Evolutionary conservation across 768 basidiomycete genomes (phyloP), one percentile per base, ranked within the genome.

Genomic region (Tylopilus sp.): DNA sequence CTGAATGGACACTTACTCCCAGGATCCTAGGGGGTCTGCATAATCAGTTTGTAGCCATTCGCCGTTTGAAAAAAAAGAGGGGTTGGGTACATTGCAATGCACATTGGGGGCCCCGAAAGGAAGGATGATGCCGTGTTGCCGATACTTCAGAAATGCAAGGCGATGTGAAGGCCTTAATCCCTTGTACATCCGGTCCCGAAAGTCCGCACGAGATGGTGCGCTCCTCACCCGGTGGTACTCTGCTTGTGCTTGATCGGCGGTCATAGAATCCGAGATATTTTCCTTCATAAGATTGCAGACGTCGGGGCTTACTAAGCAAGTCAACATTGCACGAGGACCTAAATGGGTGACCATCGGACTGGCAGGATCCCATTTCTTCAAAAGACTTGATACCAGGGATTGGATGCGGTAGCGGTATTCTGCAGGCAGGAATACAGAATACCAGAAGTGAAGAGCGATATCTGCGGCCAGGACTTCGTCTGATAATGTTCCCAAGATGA

Each of bases 371-470:
- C 44, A 21, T 12, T 51, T 41, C 48, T 52, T 56, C 42, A 65
- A 31, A 38, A 61, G 42, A 12, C 53, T 31, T 2, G 65, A 43
- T 22, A 70, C 55, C 40, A 60, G 51, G 3, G 49, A 21, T 4
- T 65, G 40, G n/a, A 68, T 48, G 18, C 52, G 51, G 5, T 64
- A 8, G 12, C 57, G 57, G 52, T 76, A 71, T 39, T 66, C 62
- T 33, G 46, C 48, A 7, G 75, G 75, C 38, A 78, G 45, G 50
- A 73, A 73, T 7, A 66, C 66, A 2, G 78, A 79, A 47, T 77
- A 77, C 74, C 75, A 78, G 47, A 76, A 72, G 51, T 79, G 78
- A 18, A 78, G 65, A 5, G 75, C 77, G 4, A 70, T 57, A 35
- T 79, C 79, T 8, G 70, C 77, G 1, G 73, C 73, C n/a, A 69